Conservation (phyloP, 164 flowering plant genomes). For the Berberis thunbergii region DNA sequence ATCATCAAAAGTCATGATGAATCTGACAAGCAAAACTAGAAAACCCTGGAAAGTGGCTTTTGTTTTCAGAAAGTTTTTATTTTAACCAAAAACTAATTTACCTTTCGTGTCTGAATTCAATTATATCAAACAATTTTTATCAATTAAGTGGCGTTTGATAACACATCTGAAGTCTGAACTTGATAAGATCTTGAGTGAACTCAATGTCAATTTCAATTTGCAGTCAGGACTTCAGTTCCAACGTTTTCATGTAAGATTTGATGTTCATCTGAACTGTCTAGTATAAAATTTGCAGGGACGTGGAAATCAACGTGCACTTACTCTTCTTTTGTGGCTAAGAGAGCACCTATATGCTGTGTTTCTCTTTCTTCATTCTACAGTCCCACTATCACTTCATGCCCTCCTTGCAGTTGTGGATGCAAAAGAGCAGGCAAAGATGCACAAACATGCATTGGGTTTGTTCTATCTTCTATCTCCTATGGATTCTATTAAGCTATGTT, state of each 20-base stretch:
- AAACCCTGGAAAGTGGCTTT: too few relatives aligned
- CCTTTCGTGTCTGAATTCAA: too few relatives aligned
- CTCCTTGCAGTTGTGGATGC: conserved; percentile 65
- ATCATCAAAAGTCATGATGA: background rate
- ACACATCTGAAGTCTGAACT: too few relatives aligned
- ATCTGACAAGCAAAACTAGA: too few relatives aligned
- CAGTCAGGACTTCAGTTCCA: background rate
- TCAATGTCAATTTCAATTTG: background rate
- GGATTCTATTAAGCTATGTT: background rate
- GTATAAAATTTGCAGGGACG: conserved; percentile 35
- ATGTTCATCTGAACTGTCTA: background rate
- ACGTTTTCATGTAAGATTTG: background rate
- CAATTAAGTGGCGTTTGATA: too few relatives aligned
- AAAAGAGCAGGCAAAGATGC: conserved; percentile 18
- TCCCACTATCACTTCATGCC: conserved; percentile 43
- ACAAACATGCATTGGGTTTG: conserved; percentile 29
- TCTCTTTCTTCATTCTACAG: conserved; percentile 65
- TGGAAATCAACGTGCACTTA: conserved; percentile 71
- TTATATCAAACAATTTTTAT: too few relatives aligned
- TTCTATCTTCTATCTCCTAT: background rate
- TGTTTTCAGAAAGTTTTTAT: too few relatives aligned
- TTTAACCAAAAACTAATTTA: too few relatives aligned
- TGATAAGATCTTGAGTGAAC: too few relatives aligned
- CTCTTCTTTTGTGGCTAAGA: conserved; percentile 43
- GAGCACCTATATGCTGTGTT: conserved; percentile 52